Conservation (phyloP, 106 monocot species). For the Amphibolis antarctica region DNA sequence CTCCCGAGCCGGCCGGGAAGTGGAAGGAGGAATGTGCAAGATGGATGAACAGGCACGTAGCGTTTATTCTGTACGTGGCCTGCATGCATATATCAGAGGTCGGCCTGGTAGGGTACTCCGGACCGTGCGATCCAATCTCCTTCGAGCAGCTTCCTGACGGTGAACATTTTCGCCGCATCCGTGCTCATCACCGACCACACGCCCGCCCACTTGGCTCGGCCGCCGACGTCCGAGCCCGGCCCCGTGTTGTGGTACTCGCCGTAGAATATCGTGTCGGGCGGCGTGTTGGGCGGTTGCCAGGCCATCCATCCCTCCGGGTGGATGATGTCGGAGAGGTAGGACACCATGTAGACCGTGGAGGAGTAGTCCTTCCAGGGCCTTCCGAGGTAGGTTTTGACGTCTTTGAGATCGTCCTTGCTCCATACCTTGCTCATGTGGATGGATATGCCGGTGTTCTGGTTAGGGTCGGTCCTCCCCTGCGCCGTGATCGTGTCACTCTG, state of each 20-base stretch:
- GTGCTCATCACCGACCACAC: constrained; percentile 5
- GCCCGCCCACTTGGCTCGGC: constrained; percentile 23
- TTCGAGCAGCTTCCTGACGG: constrained; percentile 2
- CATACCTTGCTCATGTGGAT: not conserved
- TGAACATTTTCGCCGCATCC: constrained; percentile 2
- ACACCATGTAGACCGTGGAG: constrained; percentile 4
- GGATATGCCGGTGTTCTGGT: constrained; percentile 8
- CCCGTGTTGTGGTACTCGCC: constrained; percentile 29
- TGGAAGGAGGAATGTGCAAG: too few relatives aligned
- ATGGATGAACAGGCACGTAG: too few relatives aligned
- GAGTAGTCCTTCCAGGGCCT: constrained; percentile 9
- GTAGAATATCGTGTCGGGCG: constrained; percentile 22
- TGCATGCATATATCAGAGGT: not conserved
- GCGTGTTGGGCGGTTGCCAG: not conserved
- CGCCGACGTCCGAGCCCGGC: constrained; percentile 2
- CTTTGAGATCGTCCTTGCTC: not conserved
- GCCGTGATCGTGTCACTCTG: constrained; percentile 1
- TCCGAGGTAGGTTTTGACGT: constrained; percentile 1
- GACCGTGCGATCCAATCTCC: constrained; percentile 15
- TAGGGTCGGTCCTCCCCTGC: not conserved
- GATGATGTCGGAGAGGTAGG: not conserved
- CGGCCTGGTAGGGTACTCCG: constrained; percentile 1
- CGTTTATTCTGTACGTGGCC: too few relatives aligned
- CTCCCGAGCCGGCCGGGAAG: too few relatives aligned
- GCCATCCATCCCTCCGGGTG: constrained; percentile 3